Percentiles rank a stretch among this genome's conserved stretches.
phyloP scores from a whole-genome alignment of 192 early-diverging fungal genomes.

The Pilaira anomala region DNA sequence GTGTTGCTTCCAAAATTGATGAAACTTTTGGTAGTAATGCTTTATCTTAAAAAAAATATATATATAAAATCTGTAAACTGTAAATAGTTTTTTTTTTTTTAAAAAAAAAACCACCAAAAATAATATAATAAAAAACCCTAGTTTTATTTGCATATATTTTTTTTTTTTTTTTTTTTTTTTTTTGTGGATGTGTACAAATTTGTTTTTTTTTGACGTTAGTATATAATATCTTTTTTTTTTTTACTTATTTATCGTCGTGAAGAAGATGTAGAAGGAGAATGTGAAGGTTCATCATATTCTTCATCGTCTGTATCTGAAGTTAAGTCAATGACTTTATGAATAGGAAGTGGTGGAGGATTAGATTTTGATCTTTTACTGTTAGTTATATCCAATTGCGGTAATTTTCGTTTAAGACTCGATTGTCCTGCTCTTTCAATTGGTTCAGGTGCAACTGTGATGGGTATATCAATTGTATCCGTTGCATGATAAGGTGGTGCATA shows the following conservation, averaged over 20 bases:
- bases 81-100: background rate
- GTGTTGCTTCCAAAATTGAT: slow-evolving; percentile 14
- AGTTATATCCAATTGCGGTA: background rate
- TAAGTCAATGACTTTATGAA: background rate
- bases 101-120: too few species aligned
- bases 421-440: background rate
- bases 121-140: too few species aligned
- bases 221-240: too few species aligned
- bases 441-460: background rate
- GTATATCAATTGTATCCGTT: background rate
- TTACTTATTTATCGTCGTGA: too few species aligned
- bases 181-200: background rate
- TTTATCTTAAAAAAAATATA: background rate
- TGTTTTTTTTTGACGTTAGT: too few species aligned
- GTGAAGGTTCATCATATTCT: background rate
- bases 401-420: too few species aligned
- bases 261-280: too few species aligned
- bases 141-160: background rate
- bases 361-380: background rate
- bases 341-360: background rate
- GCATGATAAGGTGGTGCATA: background rate
- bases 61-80: background rate
- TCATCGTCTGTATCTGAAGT: slow-evolving; percentile 2
- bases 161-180: too few species aligned
- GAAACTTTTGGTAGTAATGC: slow-evolving; percentile 20